Base-by-base conservation (phyloP, 768 basidiomycete genomes). In the Russula abietina region DNA sequence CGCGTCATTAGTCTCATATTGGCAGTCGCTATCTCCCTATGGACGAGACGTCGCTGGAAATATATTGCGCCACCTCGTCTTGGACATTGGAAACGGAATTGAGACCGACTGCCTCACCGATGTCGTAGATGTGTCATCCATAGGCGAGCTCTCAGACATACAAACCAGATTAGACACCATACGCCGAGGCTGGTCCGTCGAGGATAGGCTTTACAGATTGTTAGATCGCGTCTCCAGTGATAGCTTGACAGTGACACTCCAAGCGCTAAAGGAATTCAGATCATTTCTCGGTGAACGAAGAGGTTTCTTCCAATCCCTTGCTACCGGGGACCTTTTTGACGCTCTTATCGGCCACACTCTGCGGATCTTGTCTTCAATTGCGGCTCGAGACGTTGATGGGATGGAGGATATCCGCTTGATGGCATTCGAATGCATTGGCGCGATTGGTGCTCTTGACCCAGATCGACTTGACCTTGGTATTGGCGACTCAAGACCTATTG, bases 391-490 rank as follows among this genome's bases (percentile, higher is more conserved):
- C 65, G 87, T 86, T 1, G 91, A 95, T 53, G 84, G 81, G 7
- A 80, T 80, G 6, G 88, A 94, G 50, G 70, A 78, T 1, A 70
- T 93, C 10, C 85, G 86, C 19, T 75, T 83, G 48, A 73, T 90
- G 22, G 88, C 93, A 0, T 94, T 88, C 70, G 91, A 97, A 70
- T 97, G 92, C 71, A 84, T 98, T 59, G 93, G 95, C 1, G 82
- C 91, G 24, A 75, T 98, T 14, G 97, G 97, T 7, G 97, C 97
- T 2, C 81, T 95, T 19, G 97, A 99, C 73, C 96, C 96, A 0
- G 96, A 98, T 76, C 82, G 97, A 54, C 89, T 89, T 69, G 88
- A 91, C 65, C 78, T 92, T 22, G 75, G 77, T 1, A 71, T 79
- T 33, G 75, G 74, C 41, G 86, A 88, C 65, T 73, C 81, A 2